Base-by-base conservation (phyloP, 1,284 basidiomycete species). In the Cutaneotrichosporon cyanovorans region DNA sequence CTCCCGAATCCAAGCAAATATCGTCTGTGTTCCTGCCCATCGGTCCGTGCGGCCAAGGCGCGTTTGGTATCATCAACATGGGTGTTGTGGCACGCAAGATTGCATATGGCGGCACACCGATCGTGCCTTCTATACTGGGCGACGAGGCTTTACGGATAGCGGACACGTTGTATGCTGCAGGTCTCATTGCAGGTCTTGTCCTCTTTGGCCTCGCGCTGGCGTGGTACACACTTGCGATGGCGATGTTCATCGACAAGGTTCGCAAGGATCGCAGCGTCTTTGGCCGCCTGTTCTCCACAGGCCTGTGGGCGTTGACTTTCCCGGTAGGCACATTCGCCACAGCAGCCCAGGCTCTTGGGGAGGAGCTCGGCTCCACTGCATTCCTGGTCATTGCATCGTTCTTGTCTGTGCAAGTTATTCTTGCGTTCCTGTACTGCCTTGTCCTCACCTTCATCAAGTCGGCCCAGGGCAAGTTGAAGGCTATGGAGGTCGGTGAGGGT, bases 11-110 rank as follows among this genome's bases (percentile, higher is more conserved):
- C 2, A 66, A 64, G 10, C 67, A 74, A 2, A 75, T 85, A 31
- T 67, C 83, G 33, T 80, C 80, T 3, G 73, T 78, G 7, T 85
- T 86, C 63, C 58, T 79, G 5, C 77, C 77, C 2, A 60, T 78
- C 19, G 77, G 76, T 10, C 76, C 76, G 0, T 74, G 78, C 41
- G 83, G 81, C 6, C 84, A 76, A 57, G 78, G 80, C 20, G 78
- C 78, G 1, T 83, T 77, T 62, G 78, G 77, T 0, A 65, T 82
- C 31, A 67, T 83, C 7, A 56, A 77, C 3, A 73, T 82, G 40
- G 78, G 78, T 22, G 65, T 71, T 31, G 68, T 74, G 45, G 65
- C 77, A 14, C 69, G 71, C 1, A 47, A 68, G 23, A 58, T 78
- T 12, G 65, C 78, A 3, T 58, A 72, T 16, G 43, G 63, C 41